Percentiles rank a stretch among this genome's conserved stretches.
Evolutionary conservation across 148 eudicot genomes (phyloP).

Genomic region (Diospyros kaki): DNA sequence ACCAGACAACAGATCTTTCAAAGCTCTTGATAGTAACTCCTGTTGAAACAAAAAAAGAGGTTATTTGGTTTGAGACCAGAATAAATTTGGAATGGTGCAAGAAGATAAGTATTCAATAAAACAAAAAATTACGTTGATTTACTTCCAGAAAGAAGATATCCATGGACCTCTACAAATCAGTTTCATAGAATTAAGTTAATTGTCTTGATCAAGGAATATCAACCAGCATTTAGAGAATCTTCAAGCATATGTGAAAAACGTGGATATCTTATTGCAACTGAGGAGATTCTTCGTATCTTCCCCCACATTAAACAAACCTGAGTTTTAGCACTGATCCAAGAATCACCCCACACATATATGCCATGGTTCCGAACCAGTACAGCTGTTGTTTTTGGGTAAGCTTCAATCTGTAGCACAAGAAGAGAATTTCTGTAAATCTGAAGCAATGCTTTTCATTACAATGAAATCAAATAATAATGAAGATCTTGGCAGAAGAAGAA

Average conservation of each 20-base stretch:
- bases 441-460: background rate
- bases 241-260: background rate
- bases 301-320: conserved; percentile 49
- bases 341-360: conserved; percentile 91
- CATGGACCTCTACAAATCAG: too few species aligned
- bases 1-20: too few species aligned
- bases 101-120: background rate
- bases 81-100: background rate
- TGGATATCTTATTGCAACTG: background rate
- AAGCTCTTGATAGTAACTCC: too few species aligned
- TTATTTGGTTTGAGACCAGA: background rate
- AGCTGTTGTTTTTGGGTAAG: conserved; percentile 94
- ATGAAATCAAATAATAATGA: background rate
- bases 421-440: conserved; percentile 4
- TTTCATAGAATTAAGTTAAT: background rate
- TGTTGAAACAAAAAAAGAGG: background rate
- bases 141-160: too few species aligned
- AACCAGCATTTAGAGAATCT: background rate
- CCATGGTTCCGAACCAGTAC: conserved; percentile 98
- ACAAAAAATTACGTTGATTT: background rate
- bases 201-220: background rate
- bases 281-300: background rate
- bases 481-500: background rate
- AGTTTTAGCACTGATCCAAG: conserved; percentile 98
- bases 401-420: conserved; percentile 62